phyloP scores from a whole-genome alignment of 768 basidiomycete species.

The Udeniomyces megalosporus region DNA sequence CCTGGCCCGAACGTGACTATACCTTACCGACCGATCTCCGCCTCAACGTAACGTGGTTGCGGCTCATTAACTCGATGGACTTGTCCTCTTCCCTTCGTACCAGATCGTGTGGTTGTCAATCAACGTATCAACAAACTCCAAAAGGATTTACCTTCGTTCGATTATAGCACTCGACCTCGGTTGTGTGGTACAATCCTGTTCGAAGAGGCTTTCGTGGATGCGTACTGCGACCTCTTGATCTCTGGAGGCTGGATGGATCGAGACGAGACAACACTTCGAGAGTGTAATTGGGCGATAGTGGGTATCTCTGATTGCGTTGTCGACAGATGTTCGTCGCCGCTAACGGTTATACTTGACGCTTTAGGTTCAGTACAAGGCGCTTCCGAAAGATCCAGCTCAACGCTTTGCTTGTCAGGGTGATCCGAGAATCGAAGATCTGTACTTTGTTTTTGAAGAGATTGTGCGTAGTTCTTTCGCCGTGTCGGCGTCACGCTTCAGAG shows the following conservation, averaged over 20 bases:
- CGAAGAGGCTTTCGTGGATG: slow-evolving; percentile 79
- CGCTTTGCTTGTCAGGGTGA: slow-evolving; percentile 32
- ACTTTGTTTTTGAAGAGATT: slow-evolving; percentile 83
- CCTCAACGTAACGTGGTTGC: too few relatives aligned
- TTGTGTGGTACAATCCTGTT: slow-evolving; percentile 29
- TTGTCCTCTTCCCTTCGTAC: neutral
- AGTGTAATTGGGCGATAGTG: slow-evolving; percentile 87
- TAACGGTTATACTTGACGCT: too few relatives aligned
- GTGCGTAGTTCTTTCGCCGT: slow-evolving; percentile 31
- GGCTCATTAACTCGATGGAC: neutral
- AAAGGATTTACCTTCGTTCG: slow-evolving; percentile 63
- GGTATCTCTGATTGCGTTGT: slow-evolving; percentile 26
- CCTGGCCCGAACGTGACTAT: slow-evolving; percentile 44
- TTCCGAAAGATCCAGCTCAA: slow-evolving; percentile 32
- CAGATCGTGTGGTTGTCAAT: slow-evolving; percentile 44
- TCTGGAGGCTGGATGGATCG: slow-evolving; percentile 66
- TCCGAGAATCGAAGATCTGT: slow-evolving; percentile 52
- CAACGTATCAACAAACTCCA: slow-evolving; percentile 73
- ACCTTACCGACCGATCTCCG: neutral
- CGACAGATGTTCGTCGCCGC: too few relatives aligned
- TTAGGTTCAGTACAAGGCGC: slow-evolving; percentile 78
- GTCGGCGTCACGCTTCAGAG: too few relatives aligned
- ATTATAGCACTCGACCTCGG: slow-evolving; percentile 56
- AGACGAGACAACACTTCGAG: slow-evolving; percentile 58
- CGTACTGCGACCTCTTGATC: slow-evolving; percentile 35